Percentiles rank a stretch among this genome's conserved stretches.
phyloP scores from a whole-genome alignment of 495 filamentous ascomycete genomes.

The Pyronema omphalodes region DNA sequence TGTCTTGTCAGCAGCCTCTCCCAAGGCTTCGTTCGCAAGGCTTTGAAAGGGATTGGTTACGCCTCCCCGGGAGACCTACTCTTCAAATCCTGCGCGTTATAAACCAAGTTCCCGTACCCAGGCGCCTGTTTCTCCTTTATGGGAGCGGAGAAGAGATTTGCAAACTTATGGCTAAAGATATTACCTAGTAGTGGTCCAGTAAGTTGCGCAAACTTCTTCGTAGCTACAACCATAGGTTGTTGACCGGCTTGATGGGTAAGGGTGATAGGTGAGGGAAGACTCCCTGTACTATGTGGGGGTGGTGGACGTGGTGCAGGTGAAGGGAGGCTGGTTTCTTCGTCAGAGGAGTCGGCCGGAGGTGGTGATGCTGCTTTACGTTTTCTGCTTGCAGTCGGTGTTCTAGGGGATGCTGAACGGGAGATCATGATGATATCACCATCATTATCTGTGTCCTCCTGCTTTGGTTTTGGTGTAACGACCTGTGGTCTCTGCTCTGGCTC shows the following conservation, averaged over 20 bases:
- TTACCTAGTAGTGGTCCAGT: constrained; percentile 59
- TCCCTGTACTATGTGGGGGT: not conserved
- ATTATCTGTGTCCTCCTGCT: too few relatives aligned
- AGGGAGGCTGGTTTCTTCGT: not conserved
- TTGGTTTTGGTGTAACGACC: too few relatives aligned
- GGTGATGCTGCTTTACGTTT: not conserved
- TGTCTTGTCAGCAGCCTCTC: too few relatives aligned
- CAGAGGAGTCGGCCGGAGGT: not conserved
- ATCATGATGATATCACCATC: too few relatives aligned
- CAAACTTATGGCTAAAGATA: constrained; percentile 68
- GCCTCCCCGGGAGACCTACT: constrained; percentile 14
- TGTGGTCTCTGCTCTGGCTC: too few relatives aligned
- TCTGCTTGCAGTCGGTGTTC: too few relatives aligned
- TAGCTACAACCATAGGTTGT: constrained; percentile 22
- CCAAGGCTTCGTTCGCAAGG: too few relatives aligned
- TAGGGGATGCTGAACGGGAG: too few relatives aligned
- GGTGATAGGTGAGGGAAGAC: constrained; percentile 22
- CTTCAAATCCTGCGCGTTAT: constrained; percentile 76
- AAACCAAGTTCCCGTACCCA: constrained; percentile 72
- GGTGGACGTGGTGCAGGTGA: not conserved
- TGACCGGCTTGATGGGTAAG: constrained; percentile 13
- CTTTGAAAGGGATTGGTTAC: not conserved
- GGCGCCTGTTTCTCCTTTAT: constrained; percentile 71
- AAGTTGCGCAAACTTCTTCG: constrained; percentile 22
- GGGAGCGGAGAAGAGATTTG: constrained; percentile 68